Base-by-base conservation (phyloP, 169 alveolate species). In the Cryptosporidium canis region DNA sequence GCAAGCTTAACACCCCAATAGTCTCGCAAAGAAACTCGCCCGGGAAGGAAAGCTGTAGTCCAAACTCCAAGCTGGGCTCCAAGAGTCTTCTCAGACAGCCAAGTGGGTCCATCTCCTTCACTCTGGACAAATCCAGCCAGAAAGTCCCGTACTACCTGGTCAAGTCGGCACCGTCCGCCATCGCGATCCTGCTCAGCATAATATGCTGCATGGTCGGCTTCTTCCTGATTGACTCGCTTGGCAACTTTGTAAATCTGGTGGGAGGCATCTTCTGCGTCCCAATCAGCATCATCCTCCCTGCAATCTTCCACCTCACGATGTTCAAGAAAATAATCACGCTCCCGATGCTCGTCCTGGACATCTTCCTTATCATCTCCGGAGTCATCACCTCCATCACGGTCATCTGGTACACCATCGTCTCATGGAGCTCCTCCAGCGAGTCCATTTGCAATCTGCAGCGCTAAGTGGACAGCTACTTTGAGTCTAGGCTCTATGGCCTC, bases 251-350 rank as follows among this genome's bases (percentile, higher is more conserved):
- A 12, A 72, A 72, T 72, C 61, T 72, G 3, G 85, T 72, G n/a
- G 85, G 85, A 37, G 85, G 85, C 7, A 14, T 72, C 16, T 72
- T 72, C 55, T 72, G 85, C 27, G 85, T 72, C 3, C 85, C 85
- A 55, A 72, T 72, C n/a, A 72, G 85, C 37, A 72, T 72, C 18
- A 72, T 72, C 5, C 41, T 72, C 16, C 85, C 85, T 7, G 85
- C 85, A 33, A 8, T 55, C 8, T 72, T 72, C 33, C 85, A 72
- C 37, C 51, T 72, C 18, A 27, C 71, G 16, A 1, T 72, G 35
- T 72, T 55, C n/a, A 72, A 27, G 21, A 55, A 56, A 31, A 12
- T 11, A n/a, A 55, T 8, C 12, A 31, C 63, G 24, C n/a, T 45
- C 21, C 51, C 56, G 0, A 11, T 41, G 5, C 4, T 72, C 12